A percentile compares a stretch with the other conserved stretches of the same genome.
phyloP scores from a whole-genome alignment of 2,329 filamentous ascomycete genomes.

The Fusarium verrucosum region DNA sequence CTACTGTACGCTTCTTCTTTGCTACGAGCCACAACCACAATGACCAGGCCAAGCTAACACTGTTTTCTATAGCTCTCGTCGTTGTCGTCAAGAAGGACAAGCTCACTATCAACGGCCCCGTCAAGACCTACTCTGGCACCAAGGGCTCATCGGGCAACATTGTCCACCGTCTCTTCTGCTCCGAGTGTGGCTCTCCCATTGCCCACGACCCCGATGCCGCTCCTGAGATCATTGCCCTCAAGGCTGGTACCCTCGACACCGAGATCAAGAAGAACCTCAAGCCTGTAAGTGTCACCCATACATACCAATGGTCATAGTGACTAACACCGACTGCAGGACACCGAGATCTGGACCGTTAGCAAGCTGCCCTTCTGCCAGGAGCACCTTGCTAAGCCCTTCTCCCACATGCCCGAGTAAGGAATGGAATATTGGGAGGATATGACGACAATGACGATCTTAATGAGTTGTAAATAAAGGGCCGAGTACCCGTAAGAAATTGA shows the following conservation, averaged over 20 bases:
- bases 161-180: slow-evolving; percentile 75
- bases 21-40: not conserved
- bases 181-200: slow-evolving; percentile 74
- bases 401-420: slow-evolving; percentile 68
- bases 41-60: slow-evolving; percentile 6
- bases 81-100: slow-evolving; percentile 73
- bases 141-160: slow-evolving; percentile 67
- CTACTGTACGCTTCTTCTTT: slow-evolving; percentile 64
- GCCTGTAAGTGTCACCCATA: slow-evolving; percentile 58
- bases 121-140: slow-evolving; percentile 69
- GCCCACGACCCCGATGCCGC: slow-evolving; percentile 76
- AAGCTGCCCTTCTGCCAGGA: slow-evolving; percentile 78
- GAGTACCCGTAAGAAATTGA: not conserved
- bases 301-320: not conserved
- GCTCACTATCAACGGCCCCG: slow-evolving; percentile 68
- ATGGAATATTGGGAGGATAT: not conserved
- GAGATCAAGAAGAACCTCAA: slow-evolving; percentile 75
- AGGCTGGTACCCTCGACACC: slow-evolving; percentile 70
- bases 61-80: slow-evolving; percentile 64
- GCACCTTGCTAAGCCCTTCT: slow-evolving; percentile 68
- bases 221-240: slow-evolving; percentile 74
- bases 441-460: slow-evolving; percentile 15
- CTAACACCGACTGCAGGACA: slow-evolving; percentile 57
- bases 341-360: slow-evolving; percentile 74
- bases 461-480: not conserved